Percentiles rank a stretch among this genome's conserved stretches.
Evolutionary conservation across 2,329 filamentous ascomycete genomes (phyloP).

Genomic region (Phoma sp.): DNA sequence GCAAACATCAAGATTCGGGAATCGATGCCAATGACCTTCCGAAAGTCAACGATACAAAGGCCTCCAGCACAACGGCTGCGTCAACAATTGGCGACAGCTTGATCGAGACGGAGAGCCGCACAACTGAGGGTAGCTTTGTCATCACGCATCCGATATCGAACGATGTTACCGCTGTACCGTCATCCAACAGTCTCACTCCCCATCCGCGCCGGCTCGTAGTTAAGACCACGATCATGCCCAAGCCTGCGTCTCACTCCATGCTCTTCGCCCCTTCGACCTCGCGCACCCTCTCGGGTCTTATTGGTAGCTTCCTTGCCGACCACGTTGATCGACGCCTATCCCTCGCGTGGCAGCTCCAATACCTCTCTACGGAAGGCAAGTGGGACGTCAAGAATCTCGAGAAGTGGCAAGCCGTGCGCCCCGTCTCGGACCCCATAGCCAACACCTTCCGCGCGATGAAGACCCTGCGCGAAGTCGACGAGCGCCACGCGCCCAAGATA

Average conservation of each 20-base stretch:
- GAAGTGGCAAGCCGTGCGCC: constrained; percentile 83
- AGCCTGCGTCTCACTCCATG: constrained; percentile 81
- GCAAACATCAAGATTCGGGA: constrained; percentile 45
- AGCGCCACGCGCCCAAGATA: constrained; percentile 74
- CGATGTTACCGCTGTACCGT: constrained; percentile 1
- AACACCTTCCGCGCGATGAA: constrained; percentile 88
- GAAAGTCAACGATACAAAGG: constrained; percentile 22
- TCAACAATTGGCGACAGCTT: constrained; percentile 27
- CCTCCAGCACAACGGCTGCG: constrained; percentile 21
- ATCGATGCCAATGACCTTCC: constrained; percentile 41
- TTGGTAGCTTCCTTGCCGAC: constrained; percentile 79
- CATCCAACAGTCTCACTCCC: constrained; percentile 26
- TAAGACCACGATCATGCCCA: constrained; percentile 72
- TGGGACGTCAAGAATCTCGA: constrained; percentile 97
- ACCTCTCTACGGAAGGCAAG: constrained; percentile 87
- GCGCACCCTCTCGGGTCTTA: constrained; percentile 77
- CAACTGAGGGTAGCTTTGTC: constrained; percentile 44
- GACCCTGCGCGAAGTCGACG: constrained; percentile 88
- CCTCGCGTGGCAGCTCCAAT: constrained; percentile 88
- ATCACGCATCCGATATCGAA: constrained; percentile 19
- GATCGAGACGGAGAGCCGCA: constrained; percentile 24
- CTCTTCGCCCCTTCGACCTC: constrained; percentile 80
- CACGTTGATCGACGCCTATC: constrained; percentile 79
- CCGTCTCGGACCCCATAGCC: constrained; percentile 79
- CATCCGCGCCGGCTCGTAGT: constrained; percentile 56